Evolutionary conservation across 2,329 filamentous ascomycete species (phyloP), one percentile per base, ranked within the genome.

Genomic region (Fusarium domesticum): DNA sequence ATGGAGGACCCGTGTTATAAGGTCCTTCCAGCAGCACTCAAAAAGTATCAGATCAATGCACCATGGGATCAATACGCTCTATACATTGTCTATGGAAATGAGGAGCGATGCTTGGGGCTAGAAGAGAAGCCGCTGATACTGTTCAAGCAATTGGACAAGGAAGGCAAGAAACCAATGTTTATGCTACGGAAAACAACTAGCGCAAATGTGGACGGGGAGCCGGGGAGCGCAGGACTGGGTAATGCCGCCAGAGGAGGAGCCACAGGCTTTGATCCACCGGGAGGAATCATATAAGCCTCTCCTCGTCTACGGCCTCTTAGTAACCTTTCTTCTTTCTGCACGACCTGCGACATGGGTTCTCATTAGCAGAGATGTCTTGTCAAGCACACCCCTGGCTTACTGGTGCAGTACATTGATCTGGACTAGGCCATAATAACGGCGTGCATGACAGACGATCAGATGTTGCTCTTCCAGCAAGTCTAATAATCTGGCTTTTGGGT

Each of bases 1-100:
- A 95, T 97, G 80, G 93, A 98, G 57, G 93, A 98, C 62, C 93
- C 93, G 3, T 98, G 93, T 71, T 87, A 96, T 73, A 96, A 96
- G 66, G 93, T 98, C 19, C 77, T 98, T 2, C 93, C 93, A 2
- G 93, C 95, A 14, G 93, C 93, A 3, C 78, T 98, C 15, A 95
- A 95, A 65, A 96, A 96, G 66, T 98, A 98, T 71, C 93, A 97
- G 64, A 98, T 98, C 72, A 92, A 95, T 56, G 92, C 91, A 17
- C 92, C 96, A 39, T 96, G 91, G 87, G 88, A 95, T 57, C 89
- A 97, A 63, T 98, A 98, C 64, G 92, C 93, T 1, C 74, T 98
- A 23, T 98, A 97, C 64, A 98, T 98, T 64, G 93, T 98, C 4
- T 96, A 96, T 59, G 93, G 93, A n/a, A 91, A 97, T 61, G 90